Conservation (phyloP, 1,284 basidiomycete species). For the Gomphus bonarii region DNA sequence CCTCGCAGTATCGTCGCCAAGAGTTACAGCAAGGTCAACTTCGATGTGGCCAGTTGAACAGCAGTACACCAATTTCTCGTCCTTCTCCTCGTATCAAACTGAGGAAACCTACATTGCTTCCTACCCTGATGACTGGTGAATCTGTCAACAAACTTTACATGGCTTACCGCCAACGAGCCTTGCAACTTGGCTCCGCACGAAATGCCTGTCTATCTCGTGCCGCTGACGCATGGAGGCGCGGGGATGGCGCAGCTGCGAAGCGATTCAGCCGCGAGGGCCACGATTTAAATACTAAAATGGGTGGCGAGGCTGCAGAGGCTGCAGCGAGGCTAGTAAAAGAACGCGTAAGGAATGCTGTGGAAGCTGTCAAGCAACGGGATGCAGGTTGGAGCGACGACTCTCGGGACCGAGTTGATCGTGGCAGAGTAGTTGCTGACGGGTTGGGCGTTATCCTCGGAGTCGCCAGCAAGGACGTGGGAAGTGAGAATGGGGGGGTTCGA, state of each 20-base stretch:
- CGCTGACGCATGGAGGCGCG: slow-evolving; percentile 89
- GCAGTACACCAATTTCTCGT: slow-evolving; percentile 36
- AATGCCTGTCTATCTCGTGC: slow-evolving; percentile 94
- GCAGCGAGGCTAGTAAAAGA: slow-evolving; percentile 76
- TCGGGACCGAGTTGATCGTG: slow-evolving; percentile 65
- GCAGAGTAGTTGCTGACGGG: slow-evolving; percentile 71
- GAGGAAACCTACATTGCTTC: slow-evolving; percentile 73
- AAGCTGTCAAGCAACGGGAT: slow-evolving; percentile 63
- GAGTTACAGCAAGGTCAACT: slow-evolving; percentile 13
- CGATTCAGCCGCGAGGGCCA: slow-evolving; percentile 90
- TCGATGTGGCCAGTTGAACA: slow-evolving; percentile 18
- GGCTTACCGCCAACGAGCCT: slow-evolving; percentile 73
- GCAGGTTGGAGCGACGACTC: slow-evolving; percentile 75
- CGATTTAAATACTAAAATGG: slow-evolving; percentile 85
- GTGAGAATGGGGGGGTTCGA: slow-evolving; percentile 26
- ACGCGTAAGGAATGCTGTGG: slow-evolving; percentile 64
- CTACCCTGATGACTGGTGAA: slow-evolving; percentile 80
- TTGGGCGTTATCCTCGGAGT: slow-evolving; percentile 83
- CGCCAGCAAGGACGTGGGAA: slow-evolving; percentile 43
- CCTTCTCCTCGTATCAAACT: slow-evolving; percentile 78
- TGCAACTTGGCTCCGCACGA: slow-evolving; percentile 85
- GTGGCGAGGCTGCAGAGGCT: slow-evolving; percentile 70
- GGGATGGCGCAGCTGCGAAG: slow-evolving; percentile 92
- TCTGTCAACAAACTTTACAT: slow-evolving; percentile 76
- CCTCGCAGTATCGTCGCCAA: not conserved